phyloP scores from a whole-genome alignment of 441 rosid genomes.

The Isatis lusitanica region DNA sequence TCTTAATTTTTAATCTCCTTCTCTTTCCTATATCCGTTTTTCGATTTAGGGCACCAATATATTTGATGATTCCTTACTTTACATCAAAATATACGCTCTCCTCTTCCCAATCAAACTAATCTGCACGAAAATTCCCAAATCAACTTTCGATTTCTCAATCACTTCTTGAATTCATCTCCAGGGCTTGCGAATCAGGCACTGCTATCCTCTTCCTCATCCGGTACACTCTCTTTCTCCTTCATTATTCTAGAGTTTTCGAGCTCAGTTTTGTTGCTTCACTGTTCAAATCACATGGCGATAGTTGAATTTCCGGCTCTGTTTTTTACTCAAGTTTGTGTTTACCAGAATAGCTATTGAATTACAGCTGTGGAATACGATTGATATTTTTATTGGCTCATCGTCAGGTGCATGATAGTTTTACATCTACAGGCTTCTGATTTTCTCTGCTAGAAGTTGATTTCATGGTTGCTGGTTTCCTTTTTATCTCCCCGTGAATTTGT shows the following conservation, averaged over 20 bases:
- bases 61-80: background rate
- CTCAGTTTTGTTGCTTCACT: background rate
- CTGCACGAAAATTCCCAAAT: background rate
- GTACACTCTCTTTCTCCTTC: background rate
- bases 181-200: slow-evolving; percentile 11
- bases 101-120: background rate
- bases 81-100: slow-evolving; percentile 19
- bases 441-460: background rate
- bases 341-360: background rate
- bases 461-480: background rate
- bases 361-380: background rate
- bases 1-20: slow-evolving; percentile 15
- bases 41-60: slow-evolving; percentile 35
- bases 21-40: slow-evolving; percentile 22
- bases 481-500: background rate
- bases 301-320: background rate
- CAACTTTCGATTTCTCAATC: slow-evolving; percentile 2
- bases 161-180: background rate
- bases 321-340: background rate
- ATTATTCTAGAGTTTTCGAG: slow-evolving; percentile 1
- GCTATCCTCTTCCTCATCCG: slow-evolving; percentile 3
- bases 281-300: background rate
- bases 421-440: background rate
- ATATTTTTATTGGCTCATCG: background rate
- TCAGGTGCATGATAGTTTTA: background rate